Conservation (phyloP, 345 rosid genomes). For the Syzygium jambos region DNA sequence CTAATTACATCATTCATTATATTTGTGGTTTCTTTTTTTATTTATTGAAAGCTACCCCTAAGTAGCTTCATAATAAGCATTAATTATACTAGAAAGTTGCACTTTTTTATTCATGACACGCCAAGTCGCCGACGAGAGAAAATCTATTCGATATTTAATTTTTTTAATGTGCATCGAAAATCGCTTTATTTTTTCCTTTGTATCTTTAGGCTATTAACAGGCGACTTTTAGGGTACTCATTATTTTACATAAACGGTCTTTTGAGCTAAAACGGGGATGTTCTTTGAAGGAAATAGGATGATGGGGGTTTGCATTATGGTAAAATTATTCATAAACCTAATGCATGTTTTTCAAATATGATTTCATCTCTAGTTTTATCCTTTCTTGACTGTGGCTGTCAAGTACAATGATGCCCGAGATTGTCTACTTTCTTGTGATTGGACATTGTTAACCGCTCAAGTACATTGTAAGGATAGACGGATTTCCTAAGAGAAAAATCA, state of each 20-base stretch:
- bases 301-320: not conserved
- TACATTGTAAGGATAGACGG: not conserved
- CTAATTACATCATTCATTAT: not conserved
- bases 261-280: not conserved
- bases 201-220: no score
- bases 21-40: not conserved
- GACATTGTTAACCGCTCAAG: not conserved
- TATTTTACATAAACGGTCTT: not conserved
- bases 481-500: not conserved
- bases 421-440: not conserved
- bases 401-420: not conserved
- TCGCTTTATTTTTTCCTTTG: no score
- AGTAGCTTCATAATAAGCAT: not conserved
- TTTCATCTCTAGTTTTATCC: not conserved
- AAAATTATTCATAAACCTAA: not conserved
- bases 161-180: not conserved
- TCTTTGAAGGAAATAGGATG: not conserved
- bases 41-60: not conserved
- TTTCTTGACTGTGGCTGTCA: not conserved
- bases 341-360: not conserved
- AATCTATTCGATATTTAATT: not conserved
- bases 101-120: not conserved
- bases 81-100: no score
- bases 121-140: not conserved
- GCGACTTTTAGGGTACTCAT: not conserved